Percentiles rank a stretch among this genome's conserved stretches.
Conservation (phyloP, 345 rosid genomes). For the Eucalyptus tenuipes region DNA sequence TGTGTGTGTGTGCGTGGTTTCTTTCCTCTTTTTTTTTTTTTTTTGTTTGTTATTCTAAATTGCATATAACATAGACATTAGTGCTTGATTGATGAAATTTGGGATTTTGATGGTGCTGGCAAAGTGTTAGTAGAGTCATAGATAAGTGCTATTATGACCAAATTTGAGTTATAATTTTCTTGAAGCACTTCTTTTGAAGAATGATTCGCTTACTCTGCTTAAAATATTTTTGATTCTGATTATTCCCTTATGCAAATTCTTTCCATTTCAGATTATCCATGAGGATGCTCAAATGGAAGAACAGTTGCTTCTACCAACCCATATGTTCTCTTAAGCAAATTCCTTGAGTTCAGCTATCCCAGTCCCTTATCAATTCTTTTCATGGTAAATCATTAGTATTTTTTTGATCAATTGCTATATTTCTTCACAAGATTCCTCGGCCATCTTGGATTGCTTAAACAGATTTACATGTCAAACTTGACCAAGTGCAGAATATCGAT, state of each 20-base stretch:
- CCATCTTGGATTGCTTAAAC: too few relatives aligned
- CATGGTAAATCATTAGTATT: background rate
- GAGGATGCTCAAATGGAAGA: background rate
- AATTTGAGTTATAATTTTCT: background rate
- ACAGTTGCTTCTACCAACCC: background rate
- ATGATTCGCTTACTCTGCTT: background rate
- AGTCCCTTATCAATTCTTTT: background rate
- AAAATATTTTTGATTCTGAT: background rate
- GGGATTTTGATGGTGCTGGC: too few relatives aligned
- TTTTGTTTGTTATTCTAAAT: too few relatives aligned
- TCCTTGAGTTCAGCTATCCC: too few relatives aligned
- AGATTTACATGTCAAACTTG: background rate
- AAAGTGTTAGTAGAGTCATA: too few relatives aligned
- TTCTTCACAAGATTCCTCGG: too few relatives aligned
- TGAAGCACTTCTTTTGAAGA: background rate
- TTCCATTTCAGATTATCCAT: too few relatives aligned
- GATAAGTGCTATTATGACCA: too few relatives aligned
- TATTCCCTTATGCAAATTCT: background rate
- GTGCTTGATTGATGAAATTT: too few relatives aligned
- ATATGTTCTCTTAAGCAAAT: background rate
- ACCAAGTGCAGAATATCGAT: background rate
- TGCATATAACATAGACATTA: too few relatives aligned
- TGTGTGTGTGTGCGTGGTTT: background rate
- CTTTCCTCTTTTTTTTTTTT: accelerated
- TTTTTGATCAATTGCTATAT: too few relatives aligned